These are phyloP conservation scores for Lentinula sp. DNA, from an alignment of 768 basidiomycete species.

Conservation along the genomic window DNA sequence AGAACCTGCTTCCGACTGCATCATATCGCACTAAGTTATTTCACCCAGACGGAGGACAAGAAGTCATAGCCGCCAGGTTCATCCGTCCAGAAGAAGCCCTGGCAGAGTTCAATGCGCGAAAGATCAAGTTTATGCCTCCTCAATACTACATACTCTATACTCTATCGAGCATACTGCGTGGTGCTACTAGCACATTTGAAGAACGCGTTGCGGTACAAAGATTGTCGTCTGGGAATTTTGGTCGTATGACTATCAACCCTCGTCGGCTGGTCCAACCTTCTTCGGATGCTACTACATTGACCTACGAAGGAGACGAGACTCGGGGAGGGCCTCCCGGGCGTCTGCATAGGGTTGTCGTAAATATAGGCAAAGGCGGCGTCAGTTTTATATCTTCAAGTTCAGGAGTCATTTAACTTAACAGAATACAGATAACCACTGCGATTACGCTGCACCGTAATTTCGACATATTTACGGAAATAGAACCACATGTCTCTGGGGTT, in stretches of 20 bases:
- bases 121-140: constrained; percentile 65
- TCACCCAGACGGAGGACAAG: constrained; percentile 52
- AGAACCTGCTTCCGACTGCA: not conserved
- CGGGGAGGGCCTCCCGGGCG: constrained; percentile 55
- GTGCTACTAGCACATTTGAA: constrained; percentile 30
- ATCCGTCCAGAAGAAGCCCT: constrained; percentile 49
- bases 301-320: constrained; percentile 68
- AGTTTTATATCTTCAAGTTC: constrained; percentile 17
- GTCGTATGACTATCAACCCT: constrained; percentile 56
- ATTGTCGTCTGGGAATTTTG: constrained; percentile 53
- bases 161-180: constrained; percentile 45
- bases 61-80: constrained; percentile 67
- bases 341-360: constrained; percentile 51
- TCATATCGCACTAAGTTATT: not conserved
- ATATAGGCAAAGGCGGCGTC: constrained; percentile 44
- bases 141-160: constrained; percentile 68
- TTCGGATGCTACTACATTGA: constrained; percentile 28
- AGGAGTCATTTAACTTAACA: not conserved
- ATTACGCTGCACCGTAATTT: constrained; percentile 58
- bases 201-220: constrained; percentile 40
- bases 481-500: constrained; percentile 21
- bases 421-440: constrained; percentile 39
- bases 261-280: constrained; percentile 15
- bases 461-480: constrained; percentile 54
- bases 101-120: constrained; percentile 39